These are phyloP conservation scores for Westerdykella sp. DNA, from an alignment of 2,329 filamentous ascomycete species.

Conservation along the genomic window DNA sequence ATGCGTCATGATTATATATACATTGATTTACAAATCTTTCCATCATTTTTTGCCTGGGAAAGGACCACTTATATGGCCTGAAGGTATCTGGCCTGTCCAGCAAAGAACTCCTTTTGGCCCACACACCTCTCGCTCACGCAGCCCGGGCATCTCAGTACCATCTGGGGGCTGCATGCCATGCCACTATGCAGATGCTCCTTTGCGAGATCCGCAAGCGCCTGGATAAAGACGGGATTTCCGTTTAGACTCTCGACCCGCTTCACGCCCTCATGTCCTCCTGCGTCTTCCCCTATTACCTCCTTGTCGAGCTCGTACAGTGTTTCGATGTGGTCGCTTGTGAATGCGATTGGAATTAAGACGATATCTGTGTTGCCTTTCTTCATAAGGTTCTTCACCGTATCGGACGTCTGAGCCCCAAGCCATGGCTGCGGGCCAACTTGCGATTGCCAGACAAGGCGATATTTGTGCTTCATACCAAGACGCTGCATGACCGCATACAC, in stretches of 20 bases:
- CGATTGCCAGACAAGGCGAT: constrained; percentile 94
- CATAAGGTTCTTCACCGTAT: constrained; percentile 82
- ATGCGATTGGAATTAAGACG: constrained; percentile 88
- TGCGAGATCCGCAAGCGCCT: constrained; percentile 81
- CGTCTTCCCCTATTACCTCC: constrained; percentile 83
- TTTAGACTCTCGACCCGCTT: constrained; percentile 92
- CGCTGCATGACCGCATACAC: constrained; percentile 96
- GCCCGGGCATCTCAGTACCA: constrained; percentile 85
- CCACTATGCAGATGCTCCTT: constrained; percentile 69
- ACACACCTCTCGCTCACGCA: constrained; percentile 85
- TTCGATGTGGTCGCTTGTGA: constrained; percentile 98
- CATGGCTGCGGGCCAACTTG: constrained; percentile 94
- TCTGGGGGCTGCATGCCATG: constrained; percentile 69
- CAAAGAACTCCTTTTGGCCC: constrained; percentile 67
- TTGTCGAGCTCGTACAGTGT: constrained; percentile 90
- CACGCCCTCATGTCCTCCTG: constrained; percentile 50
- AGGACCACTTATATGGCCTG: constrained; percentile 1
- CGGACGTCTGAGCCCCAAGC: constrained; percentile 88
- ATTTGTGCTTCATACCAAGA: constrained; percentile 80
- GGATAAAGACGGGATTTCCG: constrained; percentile 82
- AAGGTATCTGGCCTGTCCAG: constrained; percentile 35
- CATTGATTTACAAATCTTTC: too few relatives aligned
- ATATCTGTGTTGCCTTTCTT: constrained; percentile 88
- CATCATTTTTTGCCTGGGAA: too few relatives aligned
- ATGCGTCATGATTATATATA: too few relatives aligned